Evolutionary conservation across 2,329 filamentous ascomycete species (phyloP), one percentile per base, ranked within the genome.

Genomic region (Dactylellina sp.): DNA sequence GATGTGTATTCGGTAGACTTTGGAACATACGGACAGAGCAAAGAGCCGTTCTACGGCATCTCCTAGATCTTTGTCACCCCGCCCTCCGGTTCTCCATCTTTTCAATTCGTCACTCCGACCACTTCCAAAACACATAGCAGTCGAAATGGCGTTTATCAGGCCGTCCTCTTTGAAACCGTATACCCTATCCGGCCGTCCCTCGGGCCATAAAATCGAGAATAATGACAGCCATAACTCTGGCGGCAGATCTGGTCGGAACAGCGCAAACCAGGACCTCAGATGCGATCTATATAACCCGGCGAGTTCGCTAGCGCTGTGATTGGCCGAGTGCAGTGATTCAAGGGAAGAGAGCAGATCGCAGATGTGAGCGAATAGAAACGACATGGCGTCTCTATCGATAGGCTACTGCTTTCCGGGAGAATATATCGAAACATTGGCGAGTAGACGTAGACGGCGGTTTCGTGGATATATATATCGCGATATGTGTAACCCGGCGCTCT

Each of bases 131-230:
- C 76, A 63, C 39, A 77, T 71, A 14, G 71, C 76, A 32, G 63
- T 59, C 14, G 60, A 60, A 46, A 78, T 61, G 12, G 74, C 71
- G 49, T 63, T 77, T 4, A 75, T 64, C 28, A 78, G 70, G 11
- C 74, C 68, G 18, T 76, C 64, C 46, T 77, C 76, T 16, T 75
- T 71, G 32, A 78, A 74, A 4, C 65, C 74, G 47, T 78, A 78
- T 12, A 75, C 75, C 22, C 77, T 57, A 44, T 78, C 77, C 39
- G 62, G 50, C 18, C 77, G 61, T 11, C 77, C 64, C 37, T 74
- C 70, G 1, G 77, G 77, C 50, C 77, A 75, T 18, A 78, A 42
- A 16, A 77, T 56, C 2, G 76, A 77, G 28, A 77, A 77, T 24
- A 78, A 52, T 7, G 76, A 63, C 7, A 76, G 14, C 55, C 76